phyloP scores from a whole-genome alignment of 371 early-diverging fungal genomes.

The Syncephalis fuscata region DNA sequence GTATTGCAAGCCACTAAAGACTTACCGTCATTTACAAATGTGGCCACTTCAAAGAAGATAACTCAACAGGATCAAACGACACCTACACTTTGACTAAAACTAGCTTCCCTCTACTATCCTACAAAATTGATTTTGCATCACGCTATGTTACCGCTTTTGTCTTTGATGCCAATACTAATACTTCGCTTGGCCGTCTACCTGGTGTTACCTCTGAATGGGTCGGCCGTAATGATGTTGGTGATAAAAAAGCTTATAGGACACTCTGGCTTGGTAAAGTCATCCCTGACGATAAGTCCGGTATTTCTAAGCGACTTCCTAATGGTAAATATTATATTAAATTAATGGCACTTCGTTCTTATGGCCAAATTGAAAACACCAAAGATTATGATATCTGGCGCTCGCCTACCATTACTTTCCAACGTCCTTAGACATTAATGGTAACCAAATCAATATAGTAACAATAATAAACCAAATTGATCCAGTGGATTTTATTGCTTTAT shows the following conservation, averaged over 20 bases:
- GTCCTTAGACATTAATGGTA: no score
- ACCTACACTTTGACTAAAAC: background rate
- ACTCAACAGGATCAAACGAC: background rate
- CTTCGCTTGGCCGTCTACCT: background rate
- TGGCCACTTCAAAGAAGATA: background rate
- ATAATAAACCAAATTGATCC: no score
- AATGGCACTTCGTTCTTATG: slow-evolving; percentile 1
- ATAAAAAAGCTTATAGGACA: background rate
- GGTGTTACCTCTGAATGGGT: background rate
- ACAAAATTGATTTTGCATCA: background rate
- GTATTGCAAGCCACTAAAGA: slow-evolving; percentile 17
- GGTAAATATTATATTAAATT: background rate
- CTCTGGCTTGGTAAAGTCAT: no score
- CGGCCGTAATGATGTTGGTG: background rate
- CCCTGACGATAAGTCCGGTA: background rate
- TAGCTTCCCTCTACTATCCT: background rate
- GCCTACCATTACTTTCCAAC: background rate
- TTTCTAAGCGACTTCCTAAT: background rate
- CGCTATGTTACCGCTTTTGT: background rate
- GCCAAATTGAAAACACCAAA: background rate
- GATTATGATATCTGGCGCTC: slow-evolving; percentile 5
- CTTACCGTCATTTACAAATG: slow-evolving; percentile 5
- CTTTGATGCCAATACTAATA: slow-evolving; percentile 1
- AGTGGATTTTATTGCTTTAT: no score
- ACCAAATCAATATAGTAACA: no score